These are phyloP conservation scores for Acanthamoeba triangularis DNA, from an alignment of 208 protist species.

Conservation along the genomic window DNA sequence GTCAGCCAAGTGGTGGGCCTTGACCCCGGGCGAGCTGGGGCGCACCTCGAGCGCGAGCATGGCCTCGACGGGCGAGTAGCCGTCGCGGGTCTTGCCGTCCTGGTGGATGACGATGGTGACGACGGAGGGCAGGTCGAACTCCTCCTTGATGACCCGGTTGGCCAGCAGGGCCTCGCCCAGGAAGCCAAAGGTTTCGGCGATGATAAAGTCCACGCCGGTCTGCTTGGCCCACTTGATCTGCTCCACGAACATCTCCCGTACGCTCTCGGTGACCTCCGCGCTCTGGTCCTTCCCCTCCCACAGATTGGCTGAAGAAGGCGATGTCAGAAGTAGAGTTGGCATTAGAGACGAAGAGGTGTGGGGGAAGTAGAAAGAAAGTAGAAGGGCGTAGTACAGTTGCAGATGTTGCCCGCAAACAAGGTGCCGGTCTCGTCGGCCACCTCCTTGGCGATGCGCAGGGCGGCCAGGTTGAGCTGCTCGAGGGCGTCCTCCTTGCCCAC, in stretches of 20 bases:
- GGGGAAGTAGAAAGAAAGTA: too few species aligned
- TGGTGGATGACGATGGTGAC: conserved; percentile 73
- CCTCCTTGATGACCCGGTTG: conserved; percentile 49
- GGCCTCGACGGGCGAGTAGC: conserved; percentile 8
- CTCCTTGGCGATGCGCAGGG: conserved; percentile 68
- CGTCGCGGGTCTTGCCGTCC: conserved; percentile 54
- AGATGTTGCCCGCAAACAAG: conserved; percentile 54
- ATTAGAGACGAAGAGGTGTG: too few species aligned
- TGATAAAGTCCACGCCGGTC: conserved; percentile 64
- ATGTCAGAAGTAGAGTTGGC: not conserved
- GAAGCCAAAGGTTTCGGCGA: conserved; percentile 76
- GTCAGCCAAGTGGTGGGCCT: not conserved
- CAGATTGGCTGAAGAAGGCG: not conserved
- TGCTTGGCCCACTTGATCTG: conserved; percentile 66
- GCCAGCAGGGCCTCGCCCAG: conserved; percentile 66
- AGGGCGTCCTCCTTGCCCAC: conserved; percentile 70
- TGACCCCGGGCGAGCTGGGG: not conserved
- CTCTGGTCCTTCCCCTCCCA: conserved; percentile 34
- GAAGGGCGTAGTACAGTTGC: conserved; percentile 20
- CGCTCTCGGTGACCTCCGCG: not conserved
- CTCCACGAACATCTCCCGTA: conserved; percentile 44
- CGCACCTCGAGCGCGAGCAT: not conserved
- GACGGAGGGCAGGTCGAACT: conserved; percentile 41
- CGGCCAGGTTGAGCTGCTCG: conserved; percentile 49
- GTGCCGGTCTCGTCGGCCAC: conserved; percentile 47